phyloP scores from a whole-genome alignment of 1,284 basidiomycete species.

The Fistulina hepatica region DNA sequence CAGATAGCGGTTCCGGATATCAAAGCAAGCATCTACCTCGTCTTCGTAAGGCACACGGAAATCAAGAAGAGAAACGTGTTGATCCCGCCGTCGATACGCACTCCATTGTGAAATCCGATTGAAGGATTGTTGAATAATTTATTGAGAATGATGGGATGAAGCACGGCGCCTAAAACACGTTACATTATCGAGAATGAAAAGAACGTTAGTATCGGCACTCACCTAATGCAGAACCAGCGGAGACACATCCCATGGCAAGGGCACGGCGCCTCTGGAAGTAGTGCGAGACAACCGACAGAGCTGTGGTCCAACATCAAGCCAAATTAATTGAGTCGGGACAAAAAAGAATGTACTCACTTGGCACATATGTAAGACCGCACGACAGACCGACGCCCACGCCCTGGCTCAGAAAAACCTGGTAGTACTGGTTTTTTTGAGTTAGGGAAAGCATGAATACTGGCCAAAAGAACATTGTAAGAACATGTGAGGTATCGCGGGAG shows the following conservation, averaged over 20 bases:
- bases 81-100: slow-evolving; percentile 19
- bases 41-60: slow-evolving; percentile 20
- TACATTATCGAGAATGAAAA: no score
- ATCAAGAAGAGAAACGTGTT: slow-evolving; percentile 19
- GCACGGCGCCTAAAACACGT: slow-evolving; percentile 22
- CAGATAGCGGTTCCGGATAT: no score
- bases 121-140: slow-evolving; percentile 23
- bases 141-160: slow-evolving; percentile 29
- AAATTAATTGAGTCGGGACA: no score
- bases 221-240: slow-evolving; percentile 23
- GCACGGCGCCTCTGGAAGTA: slow-evolving; percentile 24
- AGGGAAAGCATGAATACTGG: slow-evolving; percentile 29
- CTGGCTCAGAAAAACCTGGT: slow-evolving; percentile 28
- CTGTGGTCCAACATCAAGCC: no score
- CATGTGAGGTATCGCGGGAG: no score
- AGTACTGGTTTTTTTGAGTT: slow-evolving; percentile 22
- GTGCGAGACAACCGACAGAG: slow-evolving; percentile 26
- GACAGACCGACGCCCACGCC: slow-evolving; percentile 26
- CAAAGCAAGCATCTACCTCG: no score
- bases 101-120: slow-evolving; percentile 24
- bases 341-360: no score
- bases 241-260: slow-evolving; percentile 23
- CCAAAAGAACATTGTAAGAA: no score
- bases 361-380: slow-evolving; percentile 24
- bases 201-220: no score